phyloP scores from a whole-genome alignment of 2,329 filamentous ascomycete genomes.

The Colletotrichum sp. region DNA sequence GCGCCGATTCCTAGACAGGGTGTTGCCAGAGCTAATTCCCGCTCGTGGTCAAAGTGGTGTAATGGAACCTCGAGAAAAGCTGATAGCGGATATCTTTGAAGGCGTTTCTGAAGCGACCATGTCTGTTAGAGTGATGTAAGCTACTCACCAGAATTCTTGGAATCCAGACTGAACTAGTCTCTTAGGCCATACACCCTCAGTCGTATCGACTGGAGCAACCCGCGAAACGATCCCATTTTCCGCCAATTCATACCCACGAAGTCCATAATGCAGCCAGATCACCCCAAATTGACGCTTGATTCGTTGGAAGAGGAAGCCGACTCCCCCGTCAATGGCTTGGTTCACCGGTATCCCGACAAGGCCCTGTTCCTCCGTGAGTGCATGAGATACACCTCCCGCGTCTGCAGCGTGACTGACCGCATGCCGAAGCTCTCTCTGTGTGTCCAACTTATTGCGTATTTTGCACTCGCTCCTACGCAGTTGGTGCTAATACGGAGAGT shows the following conservation, averaged over 20 bases:
- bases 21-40: slow-evolving; percentile 57
- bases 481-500: slow-evolving; percentile 59
- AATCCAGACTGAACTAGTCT: not conserved
- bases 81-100: slow-evolving; percentile 57
- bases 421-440: slow-evolving; percentile 55
- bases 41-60: slow-evolving; percentile 29
- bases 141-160: not conserved
- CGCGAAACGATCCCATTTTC: slow-evolving; percentile 63
- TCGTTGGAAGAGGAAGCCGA: slow-evolving; percentile 64
- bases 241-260: slow-evolving; percentile 65
- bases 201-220: slow-evolving; percentile 63
- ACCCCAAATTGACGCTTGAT: slow-evolving; percentile 59
- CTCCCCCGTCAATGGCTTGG: slow-evolving; percentile 60
- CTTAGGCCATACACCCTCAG: slow-evolving; percentile 62
- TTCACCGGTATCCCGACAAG: slow-evolving; percentile 70
- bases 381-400: not conserved
- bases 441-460: slow-evolving; percentile 69
- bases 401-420: not conserved
- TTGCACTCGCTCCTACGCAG: slow-evolving; percentile 65
- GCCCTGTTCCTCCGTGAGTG: slow-evolving; percentile 64
- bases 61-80: slow-evolving; percentile 53
- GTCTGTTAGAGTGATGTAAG: slow-evolving; percentile 62
- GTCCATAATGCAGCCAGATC: slow-evolving; percentile 58
- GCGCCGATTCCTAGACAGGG: slow-evolving; percentile 50
- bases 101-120: slow-evolving; percentile 63